A percentile compares a stretch with the other conserved stretches of the same genome.
Conservation (phyloP, 208 protist genomes). For the Hexamita inflata region DNA sequence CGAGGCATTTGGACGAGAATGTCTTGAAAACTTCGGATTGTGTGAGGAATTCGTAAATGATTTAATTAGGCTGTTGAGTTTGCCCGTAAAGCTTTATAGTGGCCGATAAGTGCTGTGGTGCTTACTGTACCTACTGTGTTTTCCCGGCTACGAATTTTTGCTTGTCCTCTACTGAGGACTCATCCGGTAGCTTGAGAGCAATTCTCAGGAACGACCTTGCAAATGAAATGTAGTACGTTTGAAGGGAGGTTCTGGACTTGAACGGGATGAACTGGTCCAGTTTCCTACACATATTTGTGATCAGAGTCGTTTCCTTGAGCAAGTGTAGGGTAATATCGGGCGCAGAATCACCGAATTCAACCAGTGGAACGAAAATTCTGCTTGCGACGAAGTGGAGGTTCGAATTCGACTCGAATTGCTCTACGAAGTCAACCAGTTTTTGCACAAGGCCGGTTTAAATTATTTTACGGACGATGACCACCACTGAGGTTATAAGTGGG, state of each 20-base stretch:
- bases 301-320: background rate
- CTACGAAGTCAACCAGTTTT: background rate
- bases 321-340: background rate
- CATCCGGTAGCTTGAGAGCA: background rate
- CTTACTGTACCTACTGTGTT: background rate
- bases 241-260: background rate
- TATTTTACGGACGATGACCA: background rate
- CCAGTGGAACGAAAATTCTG: conserved; percentile 3
- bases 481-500: background rate
- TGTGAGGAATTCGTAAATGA: background rate
- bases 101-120: too few relatives aligned
- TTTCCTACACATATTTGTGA: background rate
- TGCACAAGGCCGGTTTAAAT: background rate
- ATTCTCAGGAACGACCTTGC: background rate
- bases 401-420: background rate
- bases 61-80: background rate
- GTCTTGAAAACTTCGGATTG: background rate
- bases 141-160: background rate
- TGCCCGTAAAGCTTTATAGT: too few relatives aligned
- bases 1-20: background rate
- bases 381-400: conserved; percentile 18
- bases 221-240: conserved; percentile 18
- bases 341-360: background rate
- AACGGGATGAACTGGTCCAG: background rate
- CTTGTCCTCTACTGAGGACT: conserved; percentile 12